Percentiles rank a stretch among this genome's conserved stretches.
These are phyloP conservation scores for Trebouxia gelatinosa DNA, from an alignment of 163 green algal genomes.

Conservation along the genomic window DNA sequence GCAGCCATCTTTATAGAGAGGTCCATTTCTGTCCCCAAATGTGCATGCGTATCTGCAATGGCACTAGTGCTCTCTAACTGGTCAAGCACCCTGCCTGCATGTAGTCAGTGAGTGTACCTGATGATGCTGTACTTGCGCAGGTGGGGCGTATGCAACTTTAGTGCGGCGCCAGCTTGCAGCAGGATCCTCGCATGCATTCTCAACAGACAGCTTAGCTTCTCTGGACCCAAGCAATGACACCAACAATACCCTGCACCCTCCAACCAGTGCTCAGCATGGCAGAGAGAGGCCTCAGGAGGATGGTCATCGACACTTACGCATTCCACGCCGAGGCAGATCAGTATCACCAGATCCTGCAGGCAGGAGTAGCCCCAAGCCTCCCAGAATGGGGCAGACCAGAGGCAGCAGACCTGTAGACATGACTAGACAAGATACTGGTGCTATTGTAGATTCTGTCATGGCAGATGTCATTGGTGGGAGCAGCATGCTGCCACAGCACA, in stretches of 20 bases:
- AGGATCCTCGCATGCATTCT: conserved; percentile 22
- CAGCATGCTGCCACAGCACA: neutral
- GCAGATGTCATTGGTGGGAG: conserved; percentile 21
- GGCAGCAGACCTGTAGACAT: neutral
- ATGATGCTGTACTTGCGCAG: neutral
- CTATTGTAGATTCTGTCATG: conserved; percentile 28
- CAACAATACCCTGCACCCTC: neutral
- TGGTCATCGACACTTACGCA: conserved; percentile 7
- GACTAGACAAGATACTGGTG: conserved; percentile 11
- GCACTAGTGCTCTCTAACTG: neutral
- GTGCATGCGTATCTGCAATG: neutral
- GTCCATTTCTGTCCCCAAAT: neutral
- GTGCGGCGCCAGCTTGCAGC: conserved; percentile 37
- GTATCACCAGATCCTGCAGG: neutral
- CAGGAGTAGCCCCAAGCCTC: neutral
- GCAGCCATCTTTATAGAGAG: too few species aligned
- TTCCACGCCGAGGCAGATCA: neutral
- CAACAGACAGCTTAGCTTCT: neutral
- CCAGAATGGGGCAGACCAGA: neutral
- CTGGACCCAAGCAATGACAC: neutral
- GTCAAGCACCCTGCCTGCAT: neutral
- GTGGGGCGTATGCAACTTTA: conserved; percentile 36
- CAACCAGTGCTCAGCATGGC: too few species aligned
- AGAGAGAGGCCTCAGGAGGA: neutral
- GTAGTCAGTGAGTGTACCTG: neutral